A percentile compares a stretch with the other conserved stretches of the same genome.
phyloP scores from a whole-genome alignment of 2,329 filamentous ascomycete species.

The Westerdykella ornata region DNA sequence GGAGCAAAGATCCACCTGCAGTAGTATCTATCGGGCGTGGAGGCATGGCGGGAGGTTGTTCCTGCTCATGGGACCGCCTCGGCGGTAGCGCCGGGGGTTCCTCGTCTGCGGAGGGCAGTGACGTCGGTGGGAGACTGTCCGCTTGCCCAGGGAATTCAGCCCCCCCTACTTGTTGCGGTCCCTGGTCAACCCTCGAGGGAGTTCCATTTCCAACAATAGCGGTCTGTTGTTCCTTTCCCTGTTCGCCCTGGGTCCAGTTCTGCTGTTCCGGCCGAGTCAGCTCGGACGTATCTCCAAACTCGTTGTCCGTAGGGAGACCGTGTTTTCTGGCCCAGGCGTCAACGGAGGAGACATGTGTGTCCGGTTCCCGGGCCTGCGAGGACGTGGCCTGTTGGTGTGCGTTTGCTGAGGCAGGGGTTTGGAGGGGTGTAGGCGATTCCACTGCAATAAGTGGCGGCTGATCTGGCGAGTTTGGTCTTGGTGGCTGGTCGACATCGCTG shows the following conservation, averaged over 20 bases:
- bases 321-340: conserved; percentile 24
- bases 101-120: conserved; percentile 17
- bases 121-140: conserved; percentile 7
- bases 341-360: conserved; percentile 22
- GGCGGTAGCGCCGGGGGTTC: conserved; percentile 29
- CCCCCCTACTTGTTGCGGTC: conserved; percentile 22
- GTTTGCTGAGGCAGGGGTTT: conserved; percentile 17
- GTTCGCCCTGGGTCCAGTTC: conserved; percentile 22
- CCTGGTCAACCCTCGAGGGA: conserved; percentile 16
- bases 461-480: conserved; percentile 12
- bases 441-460: conserved; percentile 28
- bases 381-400: conserved; percentile 18
- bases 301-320: conserved; percentile 14
- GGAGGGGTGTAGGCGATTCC: conserved; percentile 12
- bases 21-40: conserved; percentile 29
- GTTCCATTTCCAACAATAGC: conserved; percentile 13
- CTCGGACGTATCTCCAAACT: conserved; percentile 10
- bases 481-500: conserved; percentile 10
- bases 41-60: conserved; percentile 27
- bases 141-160: conserved; percentile 19
- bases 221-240: conserved; percentile 10
- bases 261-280: conserved; percentile 29
- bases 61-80: conserved; percentile 28
- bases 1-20: conserved; percentile 8
- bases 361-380: conserved; percentile 25